Evolutionary conservation across 1,284 basidiomycete species (phyloP).

Genomic region (Stygiomarasmius scandens): DNA sequence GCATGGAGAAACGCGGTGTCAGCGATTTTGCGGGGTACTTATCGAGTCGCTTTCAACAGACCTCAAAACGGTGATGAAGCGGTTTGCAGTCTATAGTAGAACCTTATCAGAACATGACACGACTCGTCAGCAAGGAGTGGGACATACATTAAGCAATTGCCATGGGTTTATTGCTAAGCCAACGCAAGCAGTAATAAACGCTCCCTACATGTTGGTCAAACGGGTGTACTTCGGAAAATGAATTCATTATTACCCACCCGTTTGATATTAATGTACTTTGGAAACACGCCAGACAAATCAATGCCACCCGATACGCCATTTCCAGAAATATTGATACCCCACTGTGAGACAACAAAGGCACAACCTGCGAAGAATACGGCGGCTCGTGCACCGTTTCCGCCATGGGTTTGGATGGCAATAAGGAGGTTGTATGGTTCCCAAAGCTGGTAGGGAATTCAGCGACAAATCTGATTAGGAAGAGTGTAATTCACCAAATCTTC

Average conservation of each 20-base stretch:
- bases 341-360: conserved; percentile 2
- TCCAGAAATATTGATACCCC: conserved; percentile 3
- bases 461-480: neutral
- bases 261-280: neutral
- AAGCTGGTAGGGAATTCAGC: neutral
- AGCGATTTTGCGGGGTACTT: neutral
- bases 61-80: conserved; percentile 4
- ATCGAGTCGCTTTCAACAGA: neutral
- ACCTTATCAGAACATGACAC: neutral
- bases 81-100: neutral
- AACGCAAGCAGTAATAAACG: neutral
- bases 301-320: neutral
- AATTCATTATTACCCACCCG: neutral
- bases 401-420: conserved; percentile 2
- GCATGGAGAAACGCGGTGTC: neutral
- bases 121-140: neutral
- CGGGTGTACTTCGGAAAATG: neutral
- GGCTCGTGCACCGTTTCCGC: neutral
- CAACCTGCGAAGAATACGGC: conserved; percentile 1
- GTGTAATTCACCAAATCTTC: neutral
- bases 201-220: neutral
- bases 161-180: conserved; percentile 1
- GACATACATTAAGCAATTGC: neutral
- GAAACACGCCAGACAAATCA: neutral
- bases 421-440: conserved; percentile 6